Evolutionary conservation across 2,329 filamentous ascomycete genomes (phyloP), one percentile per base, ranked within the genome.

Genomic region (Calcarisporium arbuscula): DNA sequence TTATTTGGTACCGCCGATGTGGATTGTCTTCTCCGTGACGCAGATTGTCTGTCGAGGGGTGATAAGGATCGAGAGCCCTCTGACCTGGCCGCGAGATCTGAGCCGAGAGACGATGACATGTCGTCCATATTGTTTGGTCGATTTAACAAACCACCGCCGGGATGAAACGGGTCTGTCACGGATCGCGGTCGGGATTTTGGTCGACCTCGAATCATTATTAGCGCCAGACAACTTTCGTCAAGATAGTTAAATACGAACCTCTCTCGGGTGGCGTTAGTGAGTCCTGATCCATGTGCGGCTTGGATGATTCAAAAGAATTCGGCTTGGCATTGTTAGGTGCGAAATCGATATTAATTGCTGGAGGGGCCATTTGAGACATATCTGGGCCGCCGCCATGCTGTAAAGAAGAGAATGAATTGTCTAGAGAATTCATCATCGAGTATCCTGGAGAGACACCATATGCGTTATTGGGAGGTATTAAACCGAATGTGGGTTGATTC

Each of bases 331-430:
- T 83, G 76, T 80, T 80, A 17, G 89, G 89, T 12, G 88, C 89
- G 57, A 86, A 88, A 54, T 95, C 85, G 48, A 95, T 92, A 53
- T 92, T 94, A 60, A 95, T 95, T 33, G 89, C 85, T 1, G 89
- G 89, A n/a, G 89, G 85, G 4, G 82, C 83, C 81, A 94, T 92
- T 46, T 84, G 79, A 6, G 77, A 75, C 54, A 85, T 74, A 38
- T 89, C 83, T 19, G 61, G 56, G 17, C 61, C 61, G 18, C 57
- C 60, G n/a, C 58, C 56, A 17, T 67, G 62, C 36, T 67, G 63
- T 14, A 77, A 57, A 19, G 64, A 56, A 6, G 74, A 70, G 46
- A 78, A 80, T 7, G 71, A 62, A 46, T 78, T 72, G 4, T 51
- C 53, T 19, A 43, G 51, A 19, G 43, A 60, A 40, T 53, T 61